These are phyloP conservation scores for Vaccinium vitisidaea DNA, from an alignment of 148 eudicot species.

Conservation along the genomic window DNA sequence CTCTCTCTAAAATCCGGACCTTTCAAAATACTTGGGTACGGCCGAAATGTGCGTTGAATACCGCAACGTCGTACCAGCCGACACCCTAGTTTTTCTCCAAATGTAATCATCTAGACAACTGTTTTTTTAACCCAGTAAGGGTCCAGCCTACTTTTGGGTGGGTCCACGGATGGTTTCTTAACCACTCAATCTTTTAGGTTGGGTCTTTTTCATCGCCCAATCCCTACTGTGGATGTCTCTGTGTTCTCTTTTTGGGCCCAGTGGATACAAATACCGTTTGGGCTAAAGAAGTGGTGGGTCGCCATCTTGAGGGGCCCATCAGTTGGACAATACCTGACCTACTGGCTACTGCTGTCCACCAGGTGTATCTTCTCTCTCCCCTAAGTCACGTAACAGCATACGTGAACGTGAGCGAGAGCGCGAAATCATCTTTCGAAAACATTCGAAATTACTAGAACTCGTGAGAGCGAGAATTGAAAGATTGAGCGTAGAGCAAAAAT, in stretches of 20 bases:
- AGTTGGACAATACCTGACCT: not conserved
- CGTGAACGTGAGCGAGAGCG: not conserved
- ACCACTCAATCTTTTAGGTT: conserved; percentile 20
- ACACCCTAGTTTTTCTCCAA: not conserved
- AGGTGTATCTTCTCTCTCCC: not conserved
- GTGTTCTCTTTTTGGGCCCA: conserved; percentile 13
- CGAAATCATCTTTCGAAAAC: no score
- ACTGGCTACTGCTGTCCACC: not conserved
- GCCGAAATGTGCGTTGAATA: no score
- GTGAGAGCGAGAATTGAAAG: not conserved
- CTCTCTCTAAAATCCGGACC: no score
- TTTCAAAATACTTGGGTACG: no score
- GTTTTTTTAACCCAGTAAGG: not conserved
- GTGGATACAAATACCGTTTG: not conserved
- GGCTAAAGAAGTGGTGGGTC: not conserved
- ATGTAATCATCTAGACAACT: not conserved
- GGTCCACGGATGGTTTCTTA: not conserved
- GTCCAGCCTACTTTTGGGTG: conserved; percentile 2
- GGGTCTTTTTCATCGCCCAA: conserved; percentile 37
- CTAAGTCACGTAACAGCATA: not conserved
- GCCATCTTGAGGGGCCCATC: not conserved
- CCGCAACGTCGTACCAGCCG: no score
- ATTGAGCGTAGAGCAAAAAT: no score
- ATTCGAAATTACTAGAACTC: not conserved
- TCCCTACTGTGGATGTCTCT: conserved; percentile 25